Percentiles rank a stretch among this genome's conserved stretches.
These are phyloP conservation scores for Blumeria hordei DNA, from an alignment of 2,329 filamentous ascomycete genomes.

Conservation along the genomic window DNA sequence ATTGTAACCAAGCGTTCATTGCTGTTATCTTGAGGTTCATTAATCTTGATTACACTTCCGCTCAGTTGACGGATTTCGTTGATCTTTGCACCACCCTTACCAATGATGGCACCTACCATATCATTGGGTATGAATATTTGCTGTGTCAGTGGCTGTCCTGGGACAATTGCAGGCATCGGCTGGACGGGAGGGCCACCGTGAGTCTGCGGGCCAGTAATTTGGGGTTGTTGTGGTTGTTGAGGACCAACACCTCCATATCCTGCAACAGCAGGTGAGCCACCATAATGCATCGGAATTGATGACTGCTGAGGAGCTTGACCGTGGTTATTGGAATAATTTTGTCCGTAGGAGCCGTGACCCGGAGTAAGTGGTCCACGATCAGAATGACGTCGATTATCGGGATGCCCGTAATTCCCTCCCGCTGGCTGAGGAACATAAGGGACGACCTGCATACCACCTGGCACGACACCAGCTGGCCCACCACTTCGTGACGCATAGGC, in stretches of 20 bases:
- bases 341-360: slow-evolving; percentile 42
- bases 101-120: slow-evolving; percentile 98
- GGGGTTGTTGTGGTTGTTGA: slow-evolving; percentile 47
- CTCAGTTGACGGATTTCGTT: slow-evolving; percentile 95
- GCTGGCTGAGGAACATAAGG: slow-evolving; percentile 87
- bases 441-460: slow-evolving; percentile 97
- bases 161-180: slow-evolving; percentile 50
- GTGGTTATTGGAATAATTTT: slow-evolving; percentile 24
- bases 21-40: slow-evolving; percentile 96
- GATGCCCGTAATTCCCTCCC: slow-evolving; percentile 75
- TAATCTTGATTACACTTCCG: slow-evolving; percentile 98
- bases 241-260: slow-evolving; percentile 62
- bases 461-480: slow-evolving; percentile 76
- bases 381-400: slow-evolving; percentile 62
- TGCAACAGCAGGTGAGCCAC: slow-evolving; percentile 29
- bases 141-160: slow-evolving; percentile 73
- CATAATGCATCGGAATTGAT: slow-evolving; percentile 56
- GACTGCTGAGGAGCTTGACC: slow-evolving; percentile 24
- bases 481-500: slow-evolving; percentile 91
- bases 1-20: slow-evolving; percentile 95
- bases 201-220: slow-evolving; percentile 29
- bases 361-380: slow-evolving; percentile 55
- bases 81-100: slow-evolving; percentile 96
- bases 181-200: slow-evolving; percentile 50
- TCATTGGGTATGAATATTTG: slow-evolving; percentile 99